These are phyloP conservation scores for Seiridium cupressi DNA, from an alignment of 2,329 filamentous ascomycete genomes.

Conservation along the genomic window DNA sequence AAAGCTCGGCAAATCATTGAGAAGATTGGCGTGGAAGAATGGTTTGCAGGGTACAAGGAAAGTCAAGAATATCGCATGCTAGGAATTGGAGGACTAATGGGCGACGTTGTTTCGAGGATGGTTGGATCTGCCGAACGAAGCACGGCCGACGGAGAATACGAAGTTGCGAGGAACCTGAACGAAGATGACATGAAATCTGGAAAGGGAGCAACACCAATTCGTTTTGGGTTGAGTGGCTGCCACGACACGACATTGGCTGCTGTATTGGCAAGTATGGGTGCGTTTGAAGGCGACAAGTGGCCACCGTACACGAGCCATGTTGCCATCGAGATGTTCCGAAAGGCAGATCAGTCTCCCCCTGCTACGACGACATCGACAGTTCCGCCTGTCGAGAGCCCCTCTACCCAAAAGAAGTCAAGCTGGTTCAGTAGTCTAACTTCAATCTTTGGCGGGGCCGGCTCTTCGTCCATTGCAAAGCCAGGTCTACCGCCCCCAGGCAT, in stretches of 20 bases:
- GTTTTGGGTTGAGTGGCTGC: conserved; percentile 79
- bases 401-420: conserved; percentile 11
- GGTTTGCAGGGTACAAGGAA: conserved; percentile 86
- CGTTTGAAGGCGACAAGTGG: conserved; percentile 73
- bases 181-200: conserved; percentile 30
- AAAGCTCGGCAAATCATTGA: conserved; percentile 67
- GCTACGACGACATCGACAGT: conserved; percentile 8
- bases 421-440: conserved; percentile 33
- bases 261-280: conserved; percentile 74
- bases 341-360: conserved; percentile 28
- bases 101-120: conserved; percentile 79
- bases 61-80: conserved; percentile 83
- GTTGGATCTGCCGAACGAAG: conserved; percentile 61
- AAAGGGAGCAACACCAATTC: conserved; percentile 48
- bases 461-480: conserved; percentile 16
- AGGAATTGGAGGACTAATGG: conserved; percentile 81
- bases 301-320: conserved; percentile 92
- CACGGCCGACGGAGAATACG: conserved; percentile 52
- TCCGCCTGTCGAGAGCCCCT: conserved; percentile 11
- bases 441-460: conserved; percentile 11
- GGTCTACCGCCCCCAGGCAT: conserved; percentile 44
- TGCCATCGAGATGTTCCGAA: conserved; percentile 84
- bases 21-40: conserved; percentile 83
- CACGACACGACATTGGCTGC: conserved; percentile 92
- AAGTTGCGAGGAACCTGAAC: conserved; percentile 32